Base-by-base conservation (phyloP, 2,329 filamentous ascomycete genomes). In the Aureobasidium sp. region DNA sequence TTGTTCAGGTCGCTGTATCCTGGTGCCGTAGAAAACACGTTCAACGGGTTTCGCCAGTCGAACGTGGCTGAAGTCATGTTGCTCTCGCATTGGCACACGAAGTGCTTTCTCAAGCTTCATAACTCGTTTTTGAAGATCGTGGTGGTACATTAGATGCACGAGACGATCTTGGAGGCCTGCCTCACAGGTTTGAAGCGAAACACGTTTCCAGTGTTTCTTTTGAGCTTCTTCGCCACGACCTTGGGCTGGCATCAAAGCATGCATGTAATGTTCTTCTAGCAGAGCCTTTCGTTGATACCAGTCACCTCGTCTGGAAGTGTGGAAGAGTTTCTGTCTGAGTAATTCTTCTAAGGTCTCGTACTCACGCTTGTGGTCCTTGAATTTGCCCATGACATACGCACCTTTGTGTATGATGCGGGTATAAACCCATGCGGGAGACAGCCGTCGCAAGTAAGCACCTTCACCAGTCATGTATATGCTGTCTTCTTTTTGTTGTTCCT, bases 221-320 rank as follows among this genome's bases (percentile, higher is more conserved):
- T 88, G 88, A 9, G 77, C 75, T 47, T 89, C 85, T 16, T 79
- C 75, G 42, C 71, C 77, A 44, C 78, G 77, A 32, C 75, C 78
- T 3, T 77, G 75, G 2, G 73, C 73, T 0, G 81, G 77, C 34
- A 78, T 80, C 6, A 89, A 71, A 5, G 81, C 78, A 69, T 86
- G 82, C 89, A 97, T 92, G 73, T 99, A 97, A 71, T 95, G 91
- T 72, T 99, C 94, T 76, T 99, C 94, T 2, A 99, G 75, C 1
- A 99, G 78, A 1, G 93, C 94, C 74, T 95, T 96, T 25, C 94
- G 89, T 70, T 97, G 92, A 71, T 97, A 97, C 94, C 94, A 99
- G 0, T 86, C 85, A 0, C 94, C 94, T 45, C 94, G 84, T 32
- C 92, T 84, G 1, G 91, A 85, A 47, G 89, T 81, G 68, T 97